Evolutionary conservation across 2,329 filamentous ascomycete species (phyloP).

Genomic region (Macroventuria anomochaeta): DNA sequence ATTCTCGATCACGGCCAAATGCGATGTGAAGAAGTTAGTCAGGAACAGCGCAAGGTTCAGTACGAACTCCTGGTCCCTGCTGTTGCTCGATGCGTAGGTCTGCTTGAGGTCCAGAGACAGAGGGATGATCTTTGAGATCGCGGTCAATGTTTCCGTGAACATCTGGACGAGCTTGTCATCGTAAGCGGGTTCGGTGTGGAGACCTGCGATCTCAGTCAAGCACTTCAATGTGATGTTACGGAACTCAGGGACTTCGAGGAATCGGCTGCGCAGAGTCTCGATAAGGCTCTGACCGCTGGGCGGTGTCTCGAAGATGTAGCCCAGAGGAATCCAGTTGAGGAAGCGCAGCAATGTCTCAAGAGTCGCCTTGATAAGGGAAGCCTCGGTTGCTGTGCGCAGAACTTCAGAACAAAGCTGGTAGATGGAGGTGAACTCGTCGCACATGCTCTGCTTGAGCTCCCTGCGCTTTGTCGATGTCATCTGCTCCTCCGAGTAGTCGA

Average conservation of each 20-base stretch:
- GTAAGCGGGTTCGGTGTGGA: constrained; percentile 86
- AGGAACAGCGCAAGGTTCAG: constrained; percentile 96
- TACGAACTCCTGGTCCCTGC: constrained; percentile 94
- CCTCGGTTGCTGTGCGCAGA: constrained; percentile 84
- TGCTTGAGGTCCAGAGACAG: constrained; percentile 86
- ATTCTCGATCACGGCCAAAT: constrained; percentile 92
- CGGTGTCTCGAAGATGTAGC: constrained; percentile 97
- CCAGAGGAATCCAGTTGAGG: constrained; percentile 98
- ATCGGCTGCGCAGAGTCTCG: constrained; percentile 89
- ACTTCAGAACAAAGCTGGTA: constrained; percentile 98
- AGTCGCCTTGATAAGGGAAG: constrained; percentile 92
- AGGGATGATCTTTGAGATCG: constrained; percentile 92
- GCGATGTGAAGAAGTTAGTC: constrained; percentile 95
- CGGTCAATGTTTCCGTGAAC: constrained; percentile 96
- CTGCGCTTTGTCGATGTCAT: constrained; percentile 99
- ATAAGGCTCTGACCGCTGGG: constrained; percentile 69
- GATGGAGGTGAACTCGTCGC: constrained; percentile 96
- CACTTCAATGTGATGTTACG: constrained; percentile 96
- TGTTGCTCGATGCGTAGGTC: constrained; percentile 90
- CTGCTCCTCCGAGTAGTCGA: constrained; percentile 97
- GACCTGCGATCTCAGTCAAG: constrained; percentile 92
- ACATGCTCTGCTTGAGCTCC: constrained; percentile 98
- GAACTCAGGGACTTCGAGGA: constrained; percentile 92
- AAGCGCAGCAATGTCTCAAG: constrained; percentile 94
- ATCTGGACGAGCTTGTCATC: constrained; percentile 96